Base-by-base conservation (phyloP, 148 eudicot genomes). In the Fagopyrum homotropicum region DNA sequence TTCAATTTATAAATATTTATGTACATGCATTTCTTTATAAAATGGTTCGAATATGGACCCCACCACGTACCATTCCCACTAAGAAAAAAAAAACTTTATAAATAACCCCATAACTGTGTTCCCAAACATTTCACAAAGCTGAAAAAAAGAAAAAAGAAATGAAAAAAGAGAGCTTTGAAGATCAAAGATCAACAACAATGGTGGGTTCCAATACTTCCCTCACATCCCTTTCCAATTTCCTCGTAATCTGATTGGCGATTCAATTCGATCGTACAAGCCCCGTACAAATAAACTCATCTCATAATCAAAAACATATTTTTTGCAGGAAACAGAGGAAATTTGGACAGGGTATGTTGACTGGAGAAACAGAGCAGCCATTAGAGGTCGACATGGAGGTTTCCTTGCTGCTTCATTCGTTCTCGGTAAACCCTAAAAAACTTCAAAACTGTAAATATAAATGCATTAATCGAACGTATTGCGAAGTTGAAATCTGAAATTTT, bases 291-390 rank as follows among this genome's bases (percentile, higher is more conserved):
- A 55, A 17, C 30, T 4, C 68, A 61, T 26, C 43, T 61, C 17
- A 54, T 10, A 12, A 61, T 61, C 17, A 54, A 2, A 12, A 61
- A 29, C 29, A 2, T 61, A 16, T 61, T 35, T 26, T 61, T 29
- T 61, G 17, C 75, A 83, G 85, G 85, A 83, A 77, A 75, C 75
- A 56, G 82, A 82, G 40, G 83, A 75, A 10, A 44, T 54, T 47
- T 83, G 86, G 86, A 59, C 81, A n/a, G 86, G 72, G 4, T 83
- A 83, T 17, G 78, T 76, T 2, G 86, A 80, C 69, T 83, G 81
- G 79, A 57, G 71, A n/a, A 77, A 77, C 77, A 75, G 79, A 22
- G 54, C 81, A 10, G 83, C 86, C 6, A 70, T 72, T 1, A 76
- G 76, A 45, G 45, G 72, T 50, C 81, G 79, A 70, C 86, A 83